Evolutionary conservation across 192 early-diverging fungal genomes (phyloP), one percentile per base, ranked within the genome.

Genomic region (Coemansia nantahalensis): DNA sequence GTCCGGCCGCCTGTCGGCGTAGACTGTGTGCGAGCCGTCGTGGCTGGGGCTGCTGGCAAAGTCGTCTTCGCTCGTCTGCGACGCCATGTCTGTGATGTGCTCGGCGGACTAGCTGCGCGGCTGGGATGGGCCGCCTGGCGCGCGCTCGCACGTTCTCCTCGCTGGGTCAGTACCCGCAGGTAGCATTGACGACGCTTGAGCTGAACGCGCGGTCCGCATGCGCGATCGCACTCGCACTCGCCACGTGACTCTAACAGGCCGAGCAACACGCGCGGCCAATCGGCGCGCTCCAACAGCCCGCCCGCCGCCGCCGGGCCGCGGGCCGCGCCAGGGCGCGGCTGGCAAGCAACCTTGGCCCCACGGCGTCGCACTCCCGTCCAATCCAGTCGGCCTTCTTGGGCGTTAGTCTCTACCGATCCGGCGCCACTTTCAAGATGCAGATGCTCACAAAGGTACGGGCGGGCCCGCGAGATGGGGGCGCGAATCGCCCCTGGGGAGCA

Each of bases 371-470:
- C n/a, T n/a, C n/a, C n/a, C n/a, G n/a, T n/a, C n/a, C n/a, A n/a
- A n/a, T n/a, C n/a, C n/a, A n/a, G n/a, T n/a, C n/a, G n/a, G n/a
- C n/a, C n/a, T n/a, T n/a, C n/a, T 28, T 3, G 26, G 26, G 44
- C 28, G 28, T 26, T 16, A 39, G 15, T 30, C 26, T 7, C 26
- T 28, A 28, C 28, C 50, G 19, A 52, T 23, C 23, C 36, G 49
- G 37, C 49, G 37, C 49, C 15, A 14, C 38, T 34, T 28, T 9
- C 8, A 55, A 24, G 42, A 55, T 55, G 53, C 53, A 55, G 53
- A 55, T 55, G 53, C 44, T 55, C 28, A 55, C 53, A 37, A 55
- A 55, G 53, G 69, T 83, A 86, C 31, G 8, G 8, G 9, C n/a
- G n/a, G n/a, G n/a, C n/a, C 8, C 31, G 31, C 5, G 31, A 32